These are phyloP conservation scores for Rhodotorula mucilaginosa DNA, from an alignment of 1,284 basidiomycete genomes.

Conservation along the genomic window DNA sequence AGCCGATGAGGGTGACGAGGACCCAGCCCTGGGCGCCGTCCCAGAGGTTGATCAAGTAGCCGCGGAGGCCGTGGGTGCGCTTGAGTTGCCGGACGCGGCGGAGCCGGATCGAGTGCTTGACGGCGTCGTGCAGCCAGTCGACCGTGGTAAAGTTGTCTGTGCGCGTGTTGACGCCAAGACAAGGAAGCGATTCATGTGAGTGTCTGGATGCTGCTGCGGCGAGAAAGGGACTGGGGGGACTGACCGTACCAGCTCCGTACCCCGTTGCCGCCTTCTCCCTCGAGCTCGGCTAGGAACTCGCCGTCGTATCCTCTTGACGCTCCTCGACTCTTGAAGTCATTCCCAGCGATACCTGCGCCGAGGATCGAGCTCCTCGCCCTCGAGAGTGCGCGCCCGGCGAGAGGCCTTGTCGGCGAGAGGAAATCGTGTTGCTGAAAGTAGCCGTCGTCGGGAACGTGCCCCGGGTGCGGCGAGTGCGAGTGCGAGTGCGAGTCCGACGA, in stretches of 20 bases:
- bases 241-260: slow-evolving; percentile 39
- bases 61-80: slow-evolving; percentile 55
- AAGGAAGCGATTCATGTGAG: not conserved
- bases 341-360: not conserved
- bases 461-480: not conserved
- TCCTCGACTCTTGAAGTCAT: not conserved
- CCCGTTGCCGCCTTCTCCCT: slow-evolving; percentile 39
- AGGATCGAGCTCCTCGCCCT: slow-evolving; percentile 2
- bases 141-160: slow-evolving; percentile 12
- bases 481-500: not conserved
- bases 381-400: not conserved
- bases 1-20: slow-evolving; percentile 76
- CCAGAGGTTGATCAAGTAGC: slow-evolving; percentile 64
- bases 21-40: slow-evolving; percentile 89
- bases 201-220: not conserved
- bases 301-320: slow-evolving; percentile 37
- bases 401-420: not conserved
- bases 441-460: not conserved
- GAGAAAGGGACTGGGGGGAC: not conserved
- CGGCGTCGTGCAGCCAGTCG: slow-evolving; percentile 51
- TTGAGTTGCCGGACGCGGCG: slow-evolving; percentile 44
- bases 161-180: not conserved
- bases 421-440: no score
- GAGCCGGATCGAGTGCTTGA: slow-evolving; percentile 50
- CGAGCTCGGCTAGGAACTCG: slow-evolving; percentile 38